Evolutionary conservation across 345 rosid genomes (phyloP).

Genomic region (Lepidium africanum): DNA sequence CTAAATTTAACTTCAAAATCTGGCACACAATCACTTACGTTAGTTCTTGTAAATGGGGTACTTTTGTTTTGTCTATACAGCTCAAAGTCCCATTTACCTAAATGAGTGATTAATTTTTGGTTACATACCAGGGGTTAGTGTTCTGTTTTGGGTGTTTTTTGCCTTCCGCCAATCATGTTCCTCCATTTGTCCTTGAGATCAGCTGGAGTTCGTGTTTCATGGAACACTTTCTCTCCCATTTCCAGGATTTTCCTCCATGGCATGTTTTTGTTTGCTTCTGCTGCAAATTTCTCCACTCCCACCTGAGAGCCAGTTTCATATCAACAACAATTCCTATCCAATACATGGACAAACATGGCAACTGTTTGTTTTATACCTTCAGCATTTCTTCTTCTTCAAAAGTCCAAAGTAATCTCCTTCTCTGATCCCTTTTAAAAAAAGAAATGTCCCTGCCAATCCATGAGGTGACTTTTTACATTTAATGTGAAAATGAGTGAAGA

Average conservation of each 20-base stretch:
- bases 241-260: conserved; percentile 82
- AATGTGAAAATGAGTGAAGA: neutral
- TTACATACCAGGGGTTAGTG: neutral
- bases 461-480: neutral
- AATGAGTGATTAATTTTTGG: neutral
- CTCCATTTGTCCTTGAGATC: conserved; percentile 90
- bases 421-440: neutral
- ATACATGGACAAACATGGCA: neutral
- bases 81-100: neutral
- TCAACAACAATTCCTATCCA: neutral
- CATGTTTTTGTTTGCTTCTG: conserved; percentile 41
- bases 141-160: neutral
- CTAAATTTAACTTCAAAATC: too few relatives aligned
- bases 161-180: conserved; percentile 23
- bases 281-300: conserved; percentile 47
- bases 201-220: conserved; percentile 45
- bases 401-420: conserved; percentile 18
- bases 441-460: conserved; percentile 14
- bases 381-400: conserved; percentile 27
- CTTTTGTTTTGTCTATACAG: too few relatives aligned
- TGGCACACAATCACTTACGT: too few relatives aligned
- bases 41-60: too few relatives aligned
- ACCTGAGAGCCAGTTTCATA: conserved; percentile 31
- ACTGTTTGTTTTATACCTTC: conserved; percentile 13
- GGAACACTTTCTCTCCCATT: conserved; percentile 53